phyloP scores from a whole-genome alignment of 495 filamentous ascomycete genomes.

The Neurospora sp. region DNA sequence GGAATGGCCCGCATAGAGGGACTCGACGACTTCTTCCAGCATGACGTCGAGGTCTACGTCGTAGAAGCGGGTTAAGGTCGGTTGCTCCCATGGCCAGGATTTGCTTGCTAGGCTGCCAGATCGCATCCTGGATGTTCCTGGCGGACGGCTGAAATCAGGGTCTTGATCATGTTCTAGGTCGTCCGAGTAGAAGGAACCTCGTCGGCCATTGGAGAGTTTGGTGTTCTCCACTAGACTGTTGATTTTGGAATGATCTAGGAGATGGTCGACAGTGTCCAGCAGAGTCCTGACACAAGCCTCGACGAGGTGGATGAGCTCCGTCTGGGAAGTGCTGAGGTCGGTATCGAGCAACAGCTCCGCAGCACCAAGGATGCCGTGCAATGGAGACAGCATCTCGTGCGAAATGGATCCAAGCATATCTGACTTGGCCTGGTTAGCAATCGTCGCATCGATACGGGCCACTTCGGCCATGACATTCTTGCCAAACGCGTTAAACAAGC shows the following conservation, averaged over 20 bases:
- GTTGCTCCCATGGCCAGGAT: background rate
- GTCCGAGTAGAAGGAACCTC: background rate
- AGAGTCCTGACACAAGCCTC: conserved; percentile 66
- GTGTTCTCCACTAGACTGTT: conserved; percentile 1
- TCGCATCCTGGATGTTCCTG: background rate
- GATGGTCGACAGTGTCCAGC: conserved; percentile 68
- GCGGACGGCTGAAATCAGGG: background rate
- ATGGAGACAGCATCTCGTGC: conserved; percentile 68
- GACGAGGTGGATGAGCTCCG: conserved; percentile 60
- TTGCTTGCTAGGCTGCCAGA: background rate
- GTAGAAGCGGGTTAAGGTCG: background rate
- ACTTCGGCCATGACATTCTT: conserved; percentile 53
- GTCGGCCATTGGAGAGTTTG: background rate
- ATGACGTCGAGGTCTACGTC: conserved; percentile 35
- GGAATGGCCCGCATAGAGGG: background rate
- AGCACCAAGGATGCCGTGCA: conserved; percentile 66
- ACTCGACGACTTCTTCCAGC: conserved; percentile 49
- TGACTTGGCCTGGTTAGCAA: conserved; percentile 44
- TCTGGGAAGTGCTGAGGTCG: conserved; percentile 41
- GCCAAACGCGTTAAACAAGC: conserved; percentile 43
- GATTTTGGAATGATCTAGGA: conserved; percentile 1
- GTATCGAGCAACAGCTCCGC: conserved; percentile 59
- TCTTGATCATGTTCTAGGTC: background rate
- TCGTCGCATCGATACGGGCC: conserved; percentile 36
- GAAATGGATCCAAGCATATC: conserved; percentile 64